Conservation (phyloP, 352 stramenopile genomes). For the Pythium vanterpoolii region DNA sequence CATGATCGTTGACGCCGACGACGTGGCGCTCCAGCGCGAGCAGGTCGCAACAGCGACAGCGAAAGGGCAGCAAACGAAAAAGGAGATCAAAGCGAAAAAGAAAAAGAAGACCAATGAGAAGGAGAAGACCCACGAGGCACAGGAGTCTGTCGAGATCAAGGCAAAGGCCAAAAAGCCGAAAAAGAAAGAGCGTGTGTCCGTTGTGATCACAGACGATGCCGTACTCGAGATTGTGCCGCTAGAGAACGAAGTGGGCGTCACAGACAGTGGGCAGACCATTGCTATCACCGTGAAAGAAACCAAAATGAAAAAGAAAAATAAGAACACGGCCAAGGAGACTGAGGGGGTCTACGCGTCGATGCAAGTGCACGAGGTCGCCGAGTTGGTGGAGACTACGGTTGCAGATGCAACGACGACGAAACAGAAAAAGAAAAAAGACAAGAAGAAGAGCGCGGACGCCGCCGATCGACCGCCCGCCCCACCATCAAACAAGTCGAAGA, state of each 20-base stretch:
- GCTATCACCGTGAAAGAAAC: constrained; percentile 10
- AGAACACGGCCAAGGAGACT: constrained; percentile 8
- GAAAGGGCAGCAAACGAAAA: background rate
- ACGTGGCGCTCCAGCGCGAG: constrained; percentile 17
- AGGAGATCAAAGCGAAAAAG: constrained; percentile 18
- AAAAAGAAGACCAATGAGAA: constrained; percentile 17
- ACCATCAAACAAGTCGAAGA: constrained; percentile 4
- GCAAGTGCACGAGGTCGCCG: background rate
- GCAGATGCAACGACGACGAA: too few relatives aligned
- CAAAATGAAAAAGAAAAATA: constrained; percentile 19
- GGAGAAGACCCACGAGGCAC: constrained; percentile 3
- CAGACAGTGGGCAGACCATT: constrained; percentile 10
- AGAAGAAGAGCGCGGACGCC: background rate
- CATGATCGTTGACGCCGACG: constrained; percentile 25
- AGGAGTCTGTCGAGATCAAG: too few relatives aligned
- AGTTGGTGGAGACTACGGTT: constrained; percentile 1
- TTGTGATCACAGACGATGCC: constrained; percentile 11
- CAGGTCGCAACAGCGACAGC: background rate
- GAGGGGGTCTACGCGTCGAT: background rate
- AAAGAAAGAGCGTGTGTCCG: constrained; percentile 14
- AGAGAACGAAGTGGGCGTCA: background rate
- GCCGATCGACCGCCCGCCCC: background rate
- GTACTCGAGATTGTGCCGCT: constrained; percentile 14
- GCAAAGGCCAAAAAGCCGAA: constrained; percentile 15
- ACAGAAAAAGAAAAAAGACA: background rate